Evolutionary conservation across 129 eudicot species (phyloP).

Genomic region (Cynara cardunculus): DNA sequence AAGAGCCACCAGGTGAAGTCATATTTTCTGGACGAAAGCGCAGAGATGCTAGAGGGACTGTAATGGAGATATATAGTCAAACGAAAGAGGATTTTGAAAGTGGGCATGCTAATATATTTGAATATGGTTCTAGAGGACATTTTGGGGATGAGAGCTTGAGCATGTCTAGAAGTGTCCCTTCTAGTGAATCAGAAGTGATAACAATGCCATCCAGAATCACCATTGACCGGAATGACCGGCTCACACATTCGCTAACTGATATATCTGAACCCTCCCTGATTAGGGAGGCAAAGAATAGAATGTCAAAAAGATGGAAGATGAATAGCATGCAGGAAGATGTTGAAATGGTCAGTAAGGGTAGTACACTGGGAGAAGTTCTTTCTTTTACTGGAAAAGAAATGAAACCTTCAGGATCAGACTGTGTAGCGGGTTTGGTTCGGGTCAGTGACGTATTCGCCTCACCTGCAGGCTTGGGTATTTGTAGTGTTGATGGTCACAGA

Average conservation of each 20-base stretch:
- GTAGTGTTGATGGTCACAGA: conserved; percentile 66
- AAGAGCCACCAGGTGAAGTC: conserved; percentile 11
- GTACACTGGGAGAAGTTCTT: conserved; percentile 69
- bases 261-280: conserved; percentile 47
- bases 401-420: conserved; percentile 15
- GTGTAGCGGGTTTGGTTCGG: conserved; percentile 21
- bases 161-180: conserved; percentile 44
- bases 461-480: conserved; percentile 33
- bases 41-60: conserved; percentile 43
- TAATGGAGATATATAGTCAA: conserved; percentile 36
- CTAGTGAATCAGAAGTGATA: conserved; percentile 41
- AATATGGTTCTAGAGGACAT: conserved; percentile 36
- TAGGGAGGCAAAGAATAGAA: conserved; percentile 67
- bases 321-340: conserved; percentile 11
- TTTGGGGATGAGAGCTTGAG: conserved; percentile 55
- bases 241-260: conserved; percentile 25
- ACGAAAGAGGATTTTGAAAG: conserved; percentile 31
- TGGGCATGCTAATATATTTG: conserved; percentile 4
- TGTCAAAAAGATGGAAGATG: conserved; percentile 51
- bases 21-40: conserved; percentile 21
- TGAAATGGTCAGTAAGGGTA: conserved; percentile 38
- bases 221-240: conserved; percentile 21
- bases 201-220: conserved; percentile 28
- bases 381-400: conserved; percentile 38
- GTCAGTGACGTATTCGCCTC: conserved; percentile 14